Conservation (phyloP, 805 yeast genomes). For the Yarrowia porcina region DNA sequence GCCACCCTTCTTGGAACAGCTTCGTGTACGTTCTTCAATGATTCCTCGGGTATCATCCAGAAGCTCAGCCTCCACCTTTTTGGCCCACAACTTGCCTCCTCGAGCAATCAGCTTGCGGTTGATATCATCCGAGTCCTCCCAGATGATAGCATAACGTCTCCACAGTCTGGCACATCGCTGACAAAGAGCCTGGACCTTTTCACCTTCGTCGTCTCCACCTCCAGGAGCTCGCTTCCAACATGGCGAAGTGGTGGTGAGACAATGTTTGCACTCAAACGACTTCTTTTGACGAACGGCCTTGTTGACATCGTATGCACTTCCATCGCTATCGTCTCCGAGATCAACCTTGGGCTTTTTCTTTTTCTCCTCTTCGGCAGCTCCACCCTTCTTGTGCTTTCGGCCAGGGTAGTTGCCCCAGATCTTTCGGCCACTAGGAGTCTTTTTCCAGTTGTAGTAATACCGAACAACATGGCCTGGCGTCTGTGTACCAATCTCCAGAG, state of each 20-base stretch:
- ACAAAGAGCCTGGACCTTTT: conserved; percentile 62
- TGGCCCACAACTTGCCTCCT: conserved; percentile 56
- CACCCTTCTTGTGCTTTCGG: conserved; percentile 57
- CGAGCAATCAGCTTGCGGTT: conserved; percentile 46
- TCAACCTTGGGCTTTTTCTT: conserved; percentile 29
- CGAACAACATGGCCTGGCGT: conserved; percentile 71
- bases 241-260: conserved; percentile 52
- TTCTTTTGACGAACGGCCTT: conserved; percentile 41
- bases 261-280: conserved; percentile 65
- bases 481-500: conserved; percentile 57
- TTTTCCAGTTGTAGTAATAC: conserved; percentile 89
- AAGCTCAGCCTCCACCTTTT: conserved; percentile 59
- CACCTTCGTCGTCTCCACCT: conserved; percentile 36
- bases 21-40: conserved; percentile 34
- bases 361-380: conserved; percentile 34
- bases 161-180: conserved; percentile 83
- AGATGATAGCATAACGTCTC: conserved; percentile 82
- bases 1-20: conserved; percentile 21
- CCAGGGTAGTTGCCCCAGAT: conserved; percentile 86
- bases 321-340: conserved; percentile 65
- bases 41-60: conserved; percentile 49
- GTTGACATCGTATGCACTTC: conserved; percentile 61
- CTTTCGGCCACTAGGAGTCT: conserved; percentile 65
- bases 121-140: conserved; percentile 78
- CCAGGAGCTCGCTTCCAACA: conserved; percentile 78